Evolutionary conservation across 1,284 basidiomycete genomes (phyloP), one percentile per base, ranked within the genome.

Genomic region (Anthracocystis walkeri): DNA sequence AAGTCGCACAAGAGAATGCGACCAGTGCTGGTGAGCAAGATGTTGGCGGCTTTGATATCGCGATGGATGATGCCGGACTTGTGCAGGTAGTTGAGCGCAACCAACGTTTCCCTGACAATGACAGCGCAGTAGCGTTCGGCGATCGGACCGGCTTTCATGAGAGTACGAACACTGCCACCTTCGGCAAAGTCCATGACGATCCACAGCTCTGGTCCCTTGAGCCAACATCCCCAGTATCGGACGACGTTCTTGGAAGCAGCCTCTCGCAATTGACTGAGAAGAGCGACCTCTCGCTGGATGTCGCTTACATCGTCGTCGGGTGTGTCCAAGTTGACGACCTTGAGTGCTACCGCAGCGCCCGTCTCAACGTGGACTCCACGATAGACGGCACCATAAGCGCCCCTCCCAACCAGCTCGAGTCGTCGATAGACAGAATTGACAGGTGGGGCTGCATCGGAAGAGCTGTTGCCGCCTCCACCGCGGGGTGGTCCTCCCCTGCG

Each of bases 151-250:
- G 92, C 91, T 79, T 91, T 92, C 77, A 89, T 89, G 76, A 99
- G 88, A 0, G 94, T 94, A 51, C 94, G 89, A 11, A 98, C 93
- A 82, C 94, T 97, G 10, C 97, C 97, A 4, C 96, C 97, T 75
- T 94, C 91, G 7, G 97, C 97, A 83, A 92, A 92, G 86, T 99
- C 97, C 97, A 99, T 99, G 42, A 93, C 94, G 78, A 99, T 99
- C 95, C 97, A 99, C 6, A 99, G 92, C 55, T 93, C 92, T 27
- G 94, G 92, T 0, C 95, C 95, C 84, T 96, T 92, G 83, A 97
- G 90, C 87, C 93, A 92, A 86, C 95, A 97, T 23, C 95, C 96
- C 87, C 92, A 97, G 87, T 99, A 99, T 78, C 93, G 91, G 45
- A 94, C 97, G 77, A 99, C 91, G 84, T 99, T 99, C 59, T 92